phyloP scores from a whole-genome alignment of 495 filamentous ascomycete genomes.

The Penicillium ochrochloron region DNA sequence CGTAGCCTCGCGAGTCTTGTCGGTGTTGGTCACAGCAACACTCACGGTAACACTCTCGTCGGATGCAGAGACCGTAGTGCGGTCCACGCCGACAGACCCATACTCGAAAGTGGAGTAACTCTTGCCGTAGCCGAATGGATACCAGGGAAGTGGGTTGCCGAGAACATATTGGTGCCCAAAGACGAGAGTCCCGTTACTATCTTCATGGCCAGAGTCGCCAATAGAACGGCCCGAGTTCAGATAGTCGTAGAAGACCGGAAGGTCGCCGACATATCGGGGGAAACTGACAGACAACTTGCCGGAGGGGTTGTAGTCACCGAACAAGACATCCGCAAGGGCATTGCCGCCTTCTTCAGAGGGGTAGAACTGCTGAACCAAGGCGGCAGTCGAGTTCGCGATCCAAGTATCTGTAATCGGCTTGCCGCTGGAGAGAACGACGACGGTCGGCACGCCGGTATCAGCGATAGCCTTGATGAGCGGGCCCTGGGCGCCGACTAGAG shows the following conservation, averaged over 20 bases:
- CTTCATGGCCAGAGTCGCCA: slow-evolving; percentile 51
- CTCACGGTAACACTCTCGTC: slow-evolving; percentile 52
- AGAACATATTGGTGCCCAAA: slow-evolving; percentile 73
- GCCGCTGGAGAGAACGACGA: slow-evolving; percentile 70
- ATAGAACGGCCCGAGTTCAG: slow-evolving; percentile 64
- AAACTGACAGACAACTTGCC: slow-evolving; percentile 72
- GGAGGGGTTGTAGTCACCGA: slow-evolving; percentile 67
- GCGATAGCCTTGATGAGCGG: slow-evolving; percentile 66
- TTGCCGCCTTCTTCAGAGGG: slow-evolving; percentile 65
- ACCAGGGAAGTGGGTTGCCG: slow-evolving; percentile 58
- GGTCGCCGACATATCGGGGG: slow-evolving; percentile 65
- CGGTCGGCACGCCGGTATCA: slow-evolving; percentile 66
- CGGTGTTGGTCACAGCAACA: slow-evolving; percentile 60
- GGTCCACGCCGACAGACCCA: slow-evolving; percentile 49
- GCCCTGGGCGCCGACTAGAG: slow-evolving; percentile 72
- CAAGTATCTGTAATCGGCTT: slow-evolving; percentile 72
- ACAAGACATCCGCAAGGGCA: slow-evolving; percentile 68
- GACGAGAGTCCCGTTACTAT: slow-evolving; percentile 60
- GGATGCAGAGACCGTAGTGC: slow-evolving; percentile 45
- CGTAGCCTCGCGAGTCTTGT: slow-evolving; percentile 57
- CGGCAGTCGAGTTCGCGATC: slow-evolving; percentile 62
- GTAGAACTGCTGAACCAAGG: slow-evolving; percentile 73
- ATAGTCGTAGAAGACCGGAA: slow-evolving; percentile 73
- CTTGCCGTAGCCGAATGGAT: slow-evolving; percentile 71
- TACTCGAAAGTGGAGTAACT: slow-evolving; percentile 68